phyloP scores from a whole-genome alignment of 371 early-diverging fungal species.

The Mortierella sp. region DNA sequence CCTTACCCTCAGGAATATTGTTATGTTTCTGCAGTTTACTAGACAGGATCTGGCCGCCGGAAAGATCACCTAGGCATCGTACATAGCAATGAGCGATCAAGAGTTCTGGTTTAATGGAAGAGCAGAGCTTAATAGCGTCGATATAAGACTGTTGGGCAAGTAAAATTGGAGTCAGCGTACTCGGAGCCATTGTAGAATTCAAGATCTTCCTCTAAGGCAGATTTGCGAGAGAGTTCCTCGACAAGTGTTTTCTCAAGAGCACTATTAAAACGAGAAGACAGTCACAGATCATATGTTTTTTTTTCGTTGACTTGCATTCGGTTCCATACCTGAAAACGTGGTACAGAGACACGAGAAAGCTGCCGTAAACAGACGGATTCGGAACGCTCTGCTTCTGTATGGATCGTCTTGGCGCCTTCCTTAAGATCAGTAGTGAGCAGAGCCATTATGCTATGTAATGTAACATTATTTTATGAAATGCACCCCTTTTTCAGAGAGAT shows the following conservation, averaged over 20 bases:
- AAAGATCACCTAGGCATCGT: conserved; percentile 74
- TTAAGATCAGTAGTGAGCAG: conserved; percentile 53
- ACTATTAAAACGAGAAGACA: conserved; percentile 24
- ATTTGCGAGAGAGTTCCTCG: conserved; percentile 61
- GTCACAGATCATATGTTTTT: too few relatives aligned
- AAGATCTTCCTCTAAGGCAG: conserved; percentile 63
- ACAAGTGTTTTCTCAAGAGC: conserved; percentile 67
- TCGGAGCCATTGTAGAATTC: conserved; percentile 67
- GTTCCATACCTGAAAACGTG: conserved; percentile 37
- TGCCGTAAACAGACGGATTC: conserved; percentile 60
- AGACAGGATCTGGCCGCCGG: conserved; percentile 72
- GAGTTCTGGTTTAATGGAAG: conserved; percentile 62
- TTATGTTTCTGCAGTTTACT: conserved; percentile 67
- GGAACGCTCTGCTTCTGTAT: conserved; percentile 70
- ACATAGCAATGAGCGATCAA: conserved; percentile 72
- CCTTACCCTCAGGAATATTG: conserved; percentile 55
- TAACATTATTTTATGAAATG: too few relatives aligned
- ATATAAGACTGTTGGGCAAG: conserved; percentile 67
- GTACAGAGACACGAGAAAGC: conserved; percentile 49
- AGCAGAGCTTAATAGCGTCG: conserved; percentile 63
- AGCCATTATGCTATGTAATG: conserved; percentile 21
- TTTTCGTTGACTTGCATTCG: too few relatives aligned
- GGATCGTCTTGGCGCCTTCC: conserved; percentile 71
- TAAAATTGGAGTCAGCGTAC: conserved; percentile 60
- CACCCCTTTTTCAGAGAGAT: too few relatives aligned